Conservation (phyloP, 148 eudicot species). For the Mesembryanthemum crystallinum region DNA sequence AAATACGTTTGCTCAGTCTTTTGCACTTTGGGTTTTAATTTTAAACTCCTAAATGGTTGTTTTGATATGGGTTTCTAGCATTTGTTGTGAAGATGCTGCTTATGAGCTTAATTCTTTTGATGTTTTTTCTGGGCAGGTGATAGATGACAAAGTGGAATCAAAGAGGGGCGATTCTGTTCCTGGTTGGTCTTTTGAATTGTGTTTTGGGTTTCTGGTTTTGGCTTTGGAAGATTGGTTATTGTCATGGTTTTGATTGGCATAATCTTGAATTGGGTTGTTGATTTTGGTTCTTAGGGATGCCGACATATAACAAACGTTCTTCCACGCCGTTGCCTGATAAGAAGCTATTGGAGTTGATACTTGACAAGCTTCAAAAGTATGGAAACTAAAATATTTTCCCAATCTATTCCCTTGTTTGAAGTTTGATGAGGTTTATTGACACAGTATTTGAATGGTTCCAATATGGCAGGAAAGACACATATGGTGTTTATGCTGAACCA, state of each 20-base stretch:
- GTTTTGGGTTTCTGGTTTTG: background rate
- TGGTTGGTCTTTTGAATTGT: constrained; percentile 34
- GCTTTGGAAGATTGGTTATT: background rate
- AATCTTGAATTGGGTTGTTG: constrained; percentile 11
- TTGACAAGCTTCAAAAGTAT: constrained; percentile 93
- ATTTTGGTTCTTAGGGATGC: constrained; percentile 41
- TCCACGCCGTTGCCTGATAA: constrained; percentile 66
- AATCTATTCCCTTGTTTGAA: background rate
- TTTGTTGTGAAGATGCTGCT: constrained; percentile 17
- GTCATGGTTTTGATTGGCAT: too few species aligned
- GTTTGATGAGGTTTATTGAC: constrained; percentile 9
- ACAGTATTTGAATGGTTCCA: constrained; percentile 24
- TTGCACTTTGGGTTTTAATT: constrained; percentile 22
- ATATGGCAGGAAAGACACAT: constrained; percentile 89
- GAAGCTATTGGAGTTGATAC: constrained; percentile 70
- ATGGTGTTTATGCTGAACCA: constrained; percentile 94
- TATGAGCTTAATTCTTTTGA: constrained; percentile 13
- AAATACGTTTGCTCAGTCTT: too few species aligned
- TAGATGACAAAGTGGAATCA: constrained; percentile 31
- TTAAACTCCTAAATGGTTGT: background rate
- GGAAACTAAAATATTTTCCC: constrained; percentile 9
- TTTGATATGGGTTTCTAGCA: constrained; percentile 15
- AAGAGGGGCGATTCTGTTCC: constrained; percentile 40
- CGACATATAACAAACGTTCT: constrained; percentile 20
- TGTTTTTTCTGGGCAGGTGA: constrained; percentile 44